These are phyloP conservation scores for Discostella stelligera DNA, from an alignment of 352 stramenopile genomes.

Conservation along the genomic window DNA sequence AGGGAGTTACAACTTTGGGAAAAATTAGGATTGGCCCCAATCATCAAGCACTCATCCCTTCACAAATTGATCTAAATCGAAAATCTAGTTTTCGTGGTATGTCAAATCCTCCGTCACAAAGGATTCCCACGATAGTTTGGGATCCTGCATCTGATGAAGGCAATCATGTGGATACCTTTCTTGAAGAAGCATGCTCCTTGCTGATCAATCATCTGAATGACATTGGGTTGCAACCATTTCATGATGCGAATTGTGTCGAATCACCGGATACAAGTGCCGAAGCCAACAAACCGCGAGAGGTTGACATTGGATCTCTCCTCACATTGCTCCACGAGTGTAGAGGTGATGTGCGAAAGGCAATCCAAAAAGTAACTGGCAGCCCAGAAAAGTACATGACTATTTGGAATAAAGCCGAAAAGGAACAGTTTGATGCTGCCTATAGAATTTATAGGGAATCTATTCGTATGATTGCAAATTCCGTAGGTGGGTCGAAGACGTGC, in stretches of 20 bases:
- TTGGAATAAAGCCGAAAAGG: conserved; percentile 65
- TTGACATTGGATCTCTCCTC: conserved; percentile 57
- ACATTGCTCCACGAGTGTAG: conserved; percentile 52
- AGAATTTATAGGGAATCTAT: conserved; percentile 66
- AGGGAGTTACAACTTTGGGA: conserved; percentile 30
- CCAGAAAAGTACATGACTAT: conserved; percentile 53
- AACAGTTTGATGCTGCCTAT: conserved; percentile 71
- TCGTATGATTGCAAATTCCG: conserved; percentile 61
- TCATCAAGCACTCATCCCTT: conserved; percentile 48
- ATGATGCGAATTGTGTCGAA: conserved; percentile 38
- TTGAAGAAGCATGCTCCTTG: conserved; percentile 46
- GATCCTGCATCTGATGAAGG: conserved; percentile 44
- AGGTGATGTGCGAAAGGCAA: conserved; percentile 48
- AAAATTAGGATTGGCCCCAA: conserved; percentile 47
- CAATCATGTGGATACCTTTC: conserved; percentile 46
- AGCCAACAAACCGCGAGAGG: conserved; percentile 54
- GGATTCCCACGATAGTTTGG: conserved; percentile 62
- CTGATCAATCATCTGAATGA: conserved; percentile 51
- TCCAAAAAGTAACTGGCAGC: conserved; percentile 41
- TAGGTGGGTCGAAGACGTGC: conserved; percentile 53
- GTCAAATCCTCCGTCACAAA: conserved; percentile 25
- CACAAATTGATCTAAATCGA: conserved; percentile 20
- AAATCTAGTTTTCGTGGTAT: conserved; percentile 22
- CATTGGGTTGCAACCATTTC: conserved; percentile 38
- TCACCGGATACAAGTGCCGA: conserved; percentile 38